Base-by-base conservation (phyloP, 805 yeast species). In the Kregervanrija delftensis region DNA sequence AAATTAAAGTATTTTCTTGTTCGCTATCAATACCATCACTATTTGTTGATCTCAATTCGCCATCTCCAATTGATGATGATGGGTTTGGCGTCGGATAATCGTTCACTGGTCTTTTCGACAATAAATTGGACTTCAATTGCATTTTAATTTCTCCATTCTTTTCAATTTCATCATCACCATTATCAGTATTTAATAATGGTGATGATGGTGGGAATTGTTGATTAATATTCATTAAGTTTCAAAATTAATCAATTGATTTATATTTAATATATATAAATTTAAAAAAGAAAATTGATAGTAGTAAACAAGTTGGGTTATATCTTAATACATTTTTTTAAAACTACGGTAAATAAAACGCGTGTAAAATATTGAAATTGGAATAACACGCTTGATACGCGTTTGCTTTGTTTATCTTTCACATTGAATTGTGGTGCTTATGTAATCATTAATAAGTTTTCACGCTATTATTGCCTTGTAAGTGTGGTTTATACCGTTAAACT, bases 11-110 rank as follows among this genome's bases (percentile, higher is more conserved):
- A 6, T 22, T 22, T 22, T 22, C 28, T 6, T 22, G 28, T 32
- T 32, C 28, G 35, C 22, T 17, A 5, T n/a, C 28, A 11, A 22
- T 8, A 11, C 30, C 40, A 31, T 41, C 44, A 31, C 14, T 33
- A n/a, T 12, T 33, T 33, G 35, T 33, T 10, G 35, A 33, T 33
- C 35, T 33, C 35, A 33, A 33, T 10, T 22, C 28, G 1, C 55
- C 43, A 30, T 54, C 53, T 11, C 77, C 79, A 6, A 67, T 54
- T 6, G 77, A 71, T 1, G 81, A 76, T 1, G 88, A 81, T 0
- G 91, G 89, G 51, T 79, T 76, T 15, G 91, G 91, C 1, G 89
- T 83, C 11, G 87, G 86, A 53, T 79, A 80, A 9, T 68, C 68
- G 17, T 48, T 39, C 32, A 30, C 10, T 8, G 13, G 13, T 33